Evolutionary conservation across 352 stramenopile genomes (phyloP).

Genomic region (Phytophthora idaei): DNA sequence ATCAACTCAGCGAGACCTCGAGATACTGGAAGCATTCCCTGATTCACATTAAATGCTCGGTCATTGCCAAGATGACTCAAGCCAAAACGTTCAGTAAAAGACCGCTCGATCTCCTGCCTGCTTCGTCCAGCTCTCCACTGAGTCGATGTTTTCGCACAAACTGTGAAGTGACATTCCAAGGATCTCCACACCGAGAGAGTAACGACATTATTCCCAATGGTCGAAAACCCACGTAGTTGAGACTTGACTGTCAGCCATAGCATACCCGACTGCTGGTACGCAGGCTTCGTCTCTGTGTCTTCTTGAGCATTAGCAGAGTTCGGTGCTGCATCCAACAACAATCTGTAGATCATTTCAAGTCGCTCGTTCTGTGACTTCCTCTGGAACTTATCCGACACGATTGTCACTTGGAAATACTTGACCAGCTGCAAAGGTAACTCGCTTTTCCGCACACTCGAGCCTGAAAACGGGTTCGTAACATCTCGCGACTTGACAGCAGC

Average conservation of each 20-base stretch:
- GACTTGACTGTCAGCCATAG: conserved; percentile 10
- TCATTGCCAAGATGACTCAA: conserved; percentile 60
- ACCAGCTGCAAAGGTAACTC: conserved; percentile 40
- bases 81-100: conserved; percentile 61
- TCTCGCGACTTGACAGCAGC: conserved; percentile 44
- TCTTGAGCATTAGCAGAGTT: conserved; percentile 8
- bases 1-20: conserved; percentile 44
- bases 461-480: conserved; percentile 51
- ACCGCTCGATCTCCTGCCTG: conserved; percentile 22
- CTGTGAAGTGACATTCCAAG: conserved; percentile 44
- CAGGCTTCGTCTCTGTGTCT: conserved; percentile 2
- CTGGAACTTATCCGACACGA: conserved; percentile 62
- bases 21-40: conserved; percentile 38
- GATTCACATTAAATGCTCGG: conserved; percentile 47
- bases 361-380: conserved; percentile 51
- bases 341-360: conserved; percentile 52
- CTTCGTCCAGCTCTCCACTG: conserved; percentile 47
- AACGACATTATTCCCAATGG: conserved; percentile 38
- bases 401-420: conserved; percentile 49
- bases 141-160: conserved; percentile 50
- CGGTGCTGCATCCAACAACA: conserved; percentile 20
- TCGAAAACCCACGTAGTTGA: conserved; percentile 44
- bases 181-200: conserved; percentile 50
- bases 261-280: conserved; percentile 10
- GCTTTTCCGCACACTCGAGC: conserved; percentile 19